A percentile compares a stretch with the other conserved stretches of the same genome.
These are phyloP conservation scores for Delphinella strobiligena DNA, from an alignment of 2,329 filamentous ascomycete species.

Conservation along the genomic window DNA sequence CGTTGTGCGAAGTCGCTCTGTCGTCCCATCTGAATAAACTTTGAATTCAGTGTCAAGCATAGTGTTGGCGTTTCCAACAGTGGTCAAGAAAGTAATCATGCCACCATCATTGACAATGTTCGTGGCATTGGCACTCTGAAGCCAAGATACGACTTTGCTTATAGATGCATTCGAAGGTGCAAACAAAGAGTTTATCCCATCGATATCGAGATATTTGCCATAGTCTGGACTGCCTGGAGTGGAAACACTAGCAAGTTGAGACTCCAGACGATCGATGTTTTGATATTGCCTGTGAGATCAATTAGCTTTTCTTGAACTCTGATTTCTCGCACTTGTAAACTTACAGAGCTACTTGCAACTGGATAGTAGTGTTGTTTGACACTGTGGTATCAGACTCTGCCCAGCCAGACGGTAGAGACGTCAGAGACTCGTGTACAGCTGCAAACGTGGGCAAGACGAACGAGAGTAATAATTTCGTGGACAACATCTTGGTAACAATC, in stretches of 20 bases:
- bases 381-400: no score
- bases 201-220: conserved; percentile 49
- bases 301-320: no score
- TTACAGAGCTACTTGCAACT: no score
- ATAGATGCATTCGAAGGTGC: conserved; percentile 39
- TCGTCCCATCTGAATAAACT: conserved; percentile 29
- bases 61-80: conserved; percentile 39
- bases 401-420: no score
- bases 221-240: conserved; percentile 48
- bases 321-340: no score
- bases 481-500: no score
- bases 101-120: conserved; percentile 41
- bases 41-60: conserved; percentile 48
- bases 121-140: conserved; percentile 37
- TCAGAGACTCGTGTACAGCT: no score
- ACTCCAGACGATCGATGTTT: conserved; percentile 5
- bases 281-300: no score
- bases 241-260: conserved; percentile 31
- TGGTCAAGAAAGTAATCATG: conserved; percentile 49
- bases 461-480: no score
- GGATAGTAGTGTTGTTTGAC: no score
- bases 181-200: conserved; percentile 44
- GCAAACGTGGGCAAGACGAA: no score
- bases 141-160: conserved; percentile 42
- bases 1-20: conserved; percentile 22